Base-by-base conservation (phyloP, 345 rosid species). In the Eucalyptus cloeziana region DNA sequence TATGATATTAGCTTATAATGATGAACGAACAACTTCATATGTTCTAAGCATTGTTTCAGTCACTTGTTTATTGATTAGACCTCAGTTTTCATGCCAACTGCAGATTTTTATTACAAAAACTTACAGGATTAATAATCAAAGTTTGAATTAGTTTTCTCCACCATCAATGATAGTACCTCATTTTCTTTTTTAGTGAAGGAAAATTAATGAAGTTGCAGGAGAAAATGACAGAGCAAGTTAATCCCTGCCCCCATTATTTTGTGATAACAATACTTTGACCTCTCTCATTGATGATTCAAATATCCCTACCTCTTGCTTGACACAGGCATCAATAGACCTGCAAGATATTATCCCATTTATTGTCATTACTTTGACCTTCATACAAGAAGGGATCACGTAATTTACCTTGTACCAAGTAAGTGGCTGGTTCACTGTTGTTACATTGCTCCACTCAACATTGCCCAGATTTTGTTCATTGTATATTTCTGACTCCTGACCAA, bases 331-430 rank as follows among this genome's bases (percentile, higher is more conserved):
- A 8, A 69, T 69, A 33, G 44, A 9, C 83, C 83, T 37, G 14
- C 47, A 76, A 37, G 83, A 19, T 21, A 37, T 76, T 21, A 37
- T 76, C 45, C 27, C 47, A 88, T 31, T 16, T 67, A 47, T 30
- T 49, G 60, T 24, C 51, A 49, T 31, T 58, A 6, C 47, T 49
- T 45, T n/a, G 37, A 51, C 54, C n/a, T 49, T 33, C 47, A 33
- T 51, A 19, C 25, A 56, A 25, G 37, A 33, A 50, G 56, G 24
- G 13, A 67, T 4, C 33, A n/a, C 11, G 43, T 43, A 13, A 89
- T 44, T 87, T 89, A 97, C 99, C 99, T 97, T 96, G 93, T 96
- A 97, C 99, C 98, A 97, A 79, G 93, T 93, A 86, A 40, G 96
- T 27, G 97, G 92, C 49, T 33, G 93, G 86, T 89, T 89, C 58